A percentile compares a stretch with the other conserved stretches of the same genome.
These are phyloP conservation scores for Penicillium simplicissimum DNA, from an alignment of 495 filamentous ascomycete genomes.

Conservation along the genomic window DNA sequence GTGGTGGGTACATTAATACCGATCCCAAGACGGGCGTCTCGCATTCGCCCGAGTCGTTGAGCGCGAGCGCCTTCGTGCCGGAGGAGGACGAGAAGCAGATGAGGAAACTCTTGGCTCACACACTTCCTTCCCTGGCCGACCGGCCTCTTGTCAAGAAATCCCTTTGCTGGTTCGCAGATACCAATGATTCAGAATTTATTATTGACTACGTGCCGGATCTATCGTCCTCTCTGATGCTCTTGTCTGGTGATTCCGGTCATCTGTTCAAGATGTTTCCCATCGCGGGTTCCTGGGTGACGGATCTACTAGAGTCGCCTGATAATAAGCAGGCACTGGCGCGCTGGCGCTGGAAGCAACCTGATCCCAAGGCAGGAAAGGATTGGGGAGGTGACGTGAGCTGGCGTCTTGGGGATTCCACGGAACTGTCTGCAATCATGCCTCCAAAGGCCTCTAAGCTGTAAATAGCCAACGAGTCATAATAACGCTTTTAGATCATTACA, in stretches of 20 bases:
- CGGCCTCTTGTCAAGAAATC: slow-evolving; percentile 48
- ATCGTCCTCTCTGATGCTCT: slow-evolving; percentile 42
- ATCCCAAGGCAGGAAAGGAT: slow-evolving; percentile 19
- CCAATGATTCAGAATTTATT: slow-evolving; percentile 55
- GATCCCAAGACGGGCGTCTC: slow-evolving; percentile 36
- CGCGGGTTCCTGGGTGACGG: slow-evolving; percentile 48
- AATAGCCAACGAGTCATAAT: not conserved
- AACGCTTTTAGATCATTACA: not conserved
- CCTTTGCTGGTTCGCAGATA: slow-evolving; percentile 61
- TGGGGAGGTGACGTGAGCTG: slow-evolving; percentile 46
- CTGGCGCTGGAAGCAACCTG: slow-evolving; percentile 49
- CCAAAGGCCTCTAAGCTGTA: slow-evolving; percentile 31
- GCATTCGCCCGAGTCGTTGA: slow-evolving; percentile 32
- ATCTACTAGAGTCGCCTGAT: slow-evolving; percentile 33
- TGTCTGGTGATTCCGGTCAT: slow-evolving; percentile 55
- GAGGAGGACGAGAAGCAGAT: slow-evolving; percentile 48
- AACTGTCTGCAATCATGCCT: slow-evolving; percentile 31
- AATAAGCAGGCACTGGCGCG: slow-evolving; percentile 33
- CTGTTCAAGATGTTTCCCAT: slow-evolving; percentile 60
- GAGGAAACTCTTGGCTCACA: slow-evolving; percentile 47
- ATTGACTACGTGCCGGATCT: slow-evolving; percentile 55
- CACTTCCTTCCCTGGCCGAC: slow-evolving; percentile 50
- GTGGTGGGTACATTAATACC: slow-evolving; percentile 55
- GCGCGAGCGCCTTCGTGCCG: slow-evolving; percentile 46
- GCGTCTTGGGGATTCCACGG: slow-evolving; percentile 39